A percentile compares a stretch with the other conserved stretches of the same genome.
Evolutionary conservation across 1,139 yeast species (phyloP).

Genomic region (Lizanozyma gosingica): DNA sequence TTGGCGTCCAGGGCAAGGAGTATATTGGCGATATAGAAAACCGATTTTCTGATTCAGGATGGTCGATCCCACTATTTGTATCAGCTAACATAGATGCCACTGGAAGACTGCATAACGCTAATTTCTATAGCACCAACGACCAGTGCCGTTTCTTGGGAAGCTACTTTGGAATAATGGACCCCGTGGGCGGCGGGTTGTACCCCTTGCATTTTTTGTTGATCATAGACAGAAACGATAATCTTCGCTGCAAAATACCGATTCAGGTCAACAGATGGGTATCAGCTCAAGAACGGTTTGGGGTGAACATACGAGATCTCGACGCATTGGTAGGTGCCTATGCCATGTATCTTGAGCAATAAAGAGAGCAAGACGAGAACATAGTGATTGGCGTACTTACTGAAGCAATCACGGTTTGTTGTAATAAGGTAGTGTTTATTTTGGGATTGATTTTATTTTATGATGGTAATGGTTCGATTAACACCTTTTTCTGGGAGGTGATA

Average conservation of each 20-base stretch:
- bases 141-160: constrained; percentile 14
- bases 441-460: too few species aligned
- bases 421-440: too few species aligned
- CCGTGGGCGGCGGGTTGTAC: constrained; percentile 44
- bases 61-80: background rate
- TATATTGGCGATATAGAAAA: background rate
- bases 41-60: background rate
- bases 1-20: background rate
- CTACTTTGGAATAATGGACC: constrained; percentile 27
- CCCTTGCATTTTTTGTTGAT: constrained; percentile 35
- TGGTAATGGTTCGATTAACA: too few species aligned
- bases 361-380: constrained; percentile 13
- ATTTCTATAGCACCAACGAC: background rate
- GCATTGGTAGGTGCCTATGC: background rate
- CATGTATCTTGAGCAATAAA: constrained; percentile 13
- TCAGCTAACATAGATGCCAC: background rate
- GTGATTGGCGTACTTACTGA: too few species aligned
- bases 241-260: constrained; percentile 18
- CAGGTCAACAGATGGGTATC: background rate
- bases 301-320: background rate
- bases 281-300: constrained; percentile 10
- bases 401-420: too few species aligned
- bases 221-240: constrained; percentile 16
- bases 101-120: background rate
- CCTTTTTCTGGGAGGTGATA: too few species aligned